A percentile compares a stretch with the other conserved stretches of the same genome.
These are phyloP conservation scores for Sequoia sempervirens DNA, from an alignment of 75 land plant species.

Conservation along the genomic window DNA sequence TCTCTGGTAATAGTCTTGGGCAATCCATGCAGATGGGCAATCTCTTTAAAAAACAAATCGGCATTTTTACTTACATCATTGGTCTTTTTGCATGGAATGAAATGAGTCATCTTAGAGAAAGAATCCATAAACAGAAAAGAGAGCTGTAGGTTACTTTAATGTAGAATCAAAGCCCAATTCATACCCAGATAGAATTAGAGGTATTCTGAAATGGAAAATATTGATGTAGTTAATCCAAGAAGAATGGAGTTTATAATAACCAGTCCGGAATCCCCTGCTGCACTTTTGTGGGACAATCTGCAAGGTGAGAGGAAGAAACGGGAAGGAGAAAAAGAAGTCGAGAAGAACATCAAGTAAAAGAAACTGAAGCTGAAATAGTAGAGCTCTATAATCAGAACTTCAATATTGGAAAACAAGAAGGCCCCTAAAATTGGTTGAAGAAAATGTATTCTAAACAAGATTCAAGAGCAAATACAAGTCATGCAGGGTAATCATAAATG, in stretches of 20 bases:
- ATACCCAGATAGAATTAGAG: not conserved
- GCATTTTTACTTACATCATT: too few species aligned
- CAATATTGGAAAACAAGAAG: not conserved
- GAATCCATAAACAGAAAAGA: too few species aligned
- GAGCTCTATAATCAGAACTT: not conserved
- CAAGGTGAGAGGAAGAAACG: not conserved
- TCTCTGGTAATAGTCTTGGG: too few species aligned
- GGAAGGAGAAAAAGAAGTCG: not conserved
- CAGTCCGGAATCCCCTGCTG: not conserved
- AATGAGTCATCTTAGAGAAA: too few species aligned
- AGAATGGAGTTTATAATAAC: too few species aligned
- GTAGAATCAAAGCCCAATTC: too few species aligned
- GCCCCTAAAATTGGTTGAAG: not conserved
- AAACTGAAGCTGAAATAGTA: not conserved
- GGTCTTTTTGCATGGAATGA: too few species aligned
- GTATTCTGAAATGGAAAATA: not conserved
- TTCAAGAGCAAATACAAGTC: not conserved
- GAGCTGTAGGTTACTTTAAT: too few species aligned
- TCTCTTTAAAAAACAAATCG: too few species aligned
- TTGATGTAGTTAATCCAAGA: not conserved
- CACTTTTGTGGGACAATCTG: not conserved
- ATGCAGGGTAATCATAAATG: not conserved
- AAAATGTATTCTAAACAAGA: not conserved
- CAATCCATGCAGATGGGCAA: too few species aligned
- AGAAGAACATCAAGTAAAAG: not conserved